Evolutionary conservation across 1,284 basidiomycete genomes (phyloP), one percentile per base, ranked within the genome.

Genomic region (Apiotrichum laibachii): DNA sequence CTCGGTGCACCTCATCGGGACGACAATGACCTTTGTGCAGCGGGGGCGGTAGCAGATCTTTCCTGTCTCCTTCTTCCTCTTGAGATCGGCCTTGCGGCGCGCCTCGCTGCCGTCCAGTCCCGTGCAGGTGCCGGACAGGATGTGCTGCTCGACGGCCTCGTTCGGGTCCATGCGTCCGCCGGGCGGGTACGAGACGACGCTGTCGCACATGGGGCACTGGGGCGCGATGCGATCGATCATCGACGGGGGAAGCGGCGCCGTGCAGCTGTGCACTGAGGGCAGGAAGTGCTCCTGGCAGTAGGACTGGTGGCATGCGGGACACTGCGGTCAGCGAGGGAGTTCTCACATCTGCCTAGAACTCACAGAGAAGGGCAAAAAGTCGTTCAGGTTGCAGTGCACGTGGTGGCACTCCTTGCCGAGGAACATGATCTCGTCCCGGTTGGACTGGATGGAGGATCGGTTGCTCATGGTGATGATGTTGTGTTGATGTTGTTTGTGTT

Each of bases 251-350:
- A 77, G 67, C 1, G 75, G 76, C 2, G 74, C 64, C 0, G 67
- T 70, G 55, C 77, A 79, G 2, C 60, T 35, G 56, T 79, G 77
- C 33, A 66, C 63, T 8, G 71, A 70, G 18, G 76, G 73, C 4
- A 75, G 70, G 60, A 78, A 77, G 60, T 79, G 77, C 7, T 72
- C 68, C 57, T 76, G 75, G 61, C 77, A 79, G 65, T 69, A 79
- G 22, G 76, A 67, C 26, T 62, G 61, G 31, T 72, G 65, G 62
- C 77, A 79, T 67, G 75, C 77, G 58, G 76, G 76, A 54, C 77
- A 51, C 50, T 51, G 50, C 22, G 10, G 39, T 50, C 9, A 50
- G 39, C 26, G 11, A n/a, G 19, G 22, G 2, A 5, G 26, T 16
- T 18, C n/a, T 10, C n/a, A 22, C 33, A 13, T 26, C 42, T 31